Evolutionary conservation across 495 filamentous ascomycete genomes (phyloP).

Genomic region (Penicillium chermesinum): DNA sequence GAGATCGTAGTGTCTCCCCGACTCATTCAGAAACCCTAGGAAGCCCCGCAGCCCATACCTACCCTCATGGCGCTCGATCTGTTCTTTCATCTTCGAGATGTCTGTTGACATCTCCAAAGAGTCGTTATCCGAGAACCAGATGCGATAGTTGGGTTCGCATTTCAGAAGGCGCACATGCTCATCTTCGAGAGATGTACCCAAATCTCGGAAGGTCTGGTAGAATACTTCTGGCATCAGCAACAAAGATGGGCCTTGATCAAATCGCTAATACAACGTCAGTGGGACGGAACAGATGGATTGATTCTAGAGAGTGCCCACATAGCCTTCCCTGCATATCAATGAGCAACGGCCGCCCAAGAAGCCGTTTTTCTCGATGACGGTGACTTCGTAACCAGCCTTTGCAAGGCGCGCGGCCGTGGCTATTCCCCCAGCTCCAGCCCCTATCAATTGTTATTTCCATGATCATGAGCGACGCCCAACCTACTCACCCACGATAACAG

Average conservation of each 20-base stretch:
- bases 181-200: slow-evolving; percentile 52
- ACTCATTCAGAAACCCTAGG: slow-evolving; percentile 55
- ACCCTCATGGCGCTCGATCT: slow-evolving; percentile 63
- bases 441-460: background rate
- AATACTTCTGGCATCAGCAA: slow-evolving; percentile 64
- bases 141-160: slow-evolving; percentile 66
- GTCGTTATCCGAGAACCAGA: slow-evolving; percentile 62
- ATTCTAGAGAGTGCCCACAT: background rate
- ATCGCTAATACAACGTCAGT: slow-evolving; percentile 39
- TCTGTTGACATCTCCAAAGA: slow-evolving; percentile 55
- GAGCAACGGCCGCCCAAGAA: background rate
- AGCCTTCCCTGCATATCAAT: background rate
- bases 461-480: background rate
- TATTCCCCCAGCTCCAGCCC: background rate
- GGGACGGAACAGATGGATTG: no score
- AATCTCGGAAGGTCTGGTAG: slow-evolving; percentile 56
- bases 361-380: background rate
- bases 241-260: slow-evolving; percentile 68
- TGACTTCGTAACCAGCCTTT: background rate
- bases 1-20: slow-evolving; percentile 60
- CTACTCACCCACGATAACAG: background rate
- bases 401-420: background rate
- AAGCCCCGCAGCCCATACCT: slow-evolving; percentile 59
- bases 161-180: slow-evolving; percentile 58
- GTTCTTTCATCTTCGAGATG: slow-evolving; percentile 56